Base-by-base conservation (phyloP, 2,329 filamentous ascomycete genomes). In the Didymella glomerata region DNA sequence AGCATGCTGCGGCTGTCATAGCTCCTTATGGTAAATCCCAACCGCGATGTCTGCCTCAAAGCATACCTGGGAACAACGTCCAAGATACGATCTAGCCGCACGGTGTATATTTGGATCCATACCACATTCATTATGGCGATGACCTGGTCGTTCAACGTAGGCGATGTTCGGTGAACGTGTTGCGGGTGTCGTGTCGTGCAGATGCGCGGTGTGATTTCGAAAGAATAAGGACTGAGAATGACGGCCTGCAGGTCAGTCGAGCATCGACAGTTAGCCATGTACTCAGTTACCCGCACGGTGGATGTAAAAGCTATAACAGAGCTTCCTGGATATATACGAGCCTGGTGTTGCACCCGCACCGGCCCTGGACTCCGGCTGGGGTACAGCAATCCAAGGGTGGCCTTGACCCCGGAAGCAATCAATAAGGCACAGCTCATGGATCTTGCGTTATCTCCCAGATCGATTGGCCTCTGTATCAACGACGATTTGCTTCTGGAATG, bases 401-500 rank as follows among this genome's bases (percentile, higher is more conserved):
- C 62, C 61, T 66, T 64, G 60, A 71, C 68, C 68, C 69, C 73
- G 68, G 71, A 68, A 75, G 70, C 68, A 69, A 69, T 71, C 60
- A 65, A 62, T 70, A 58, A 72, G 61, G 70, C 71, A 72, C 67
- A 62, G 66, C 62, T 61, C 60, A 59, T 61, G 49, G 41, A 52
- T 64, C 64, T 69, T 70, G 69, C 71, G 66, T 58, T 59, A 66
- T 68, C 66, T 68, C 18, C 62, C 66, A 57, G 63, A 66, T 67
- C 66, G 63, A 63, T 62, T 62, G 58, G 67, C 65, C 68, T 70
- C 65, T 32, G 70, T 71, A 63, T 64, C 61, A 63, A 22, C n/a
- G 22, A 27, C 41, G 8, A 44, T n/a, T 45, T 24, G 22, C 36
- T 53, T 36, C 34, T 20, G 42, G 34, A 22, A 10, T 45, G 20